Base-by-base conservation (phyloP, 139 green algal genomes). In the Chlorella sp. region DNA sequence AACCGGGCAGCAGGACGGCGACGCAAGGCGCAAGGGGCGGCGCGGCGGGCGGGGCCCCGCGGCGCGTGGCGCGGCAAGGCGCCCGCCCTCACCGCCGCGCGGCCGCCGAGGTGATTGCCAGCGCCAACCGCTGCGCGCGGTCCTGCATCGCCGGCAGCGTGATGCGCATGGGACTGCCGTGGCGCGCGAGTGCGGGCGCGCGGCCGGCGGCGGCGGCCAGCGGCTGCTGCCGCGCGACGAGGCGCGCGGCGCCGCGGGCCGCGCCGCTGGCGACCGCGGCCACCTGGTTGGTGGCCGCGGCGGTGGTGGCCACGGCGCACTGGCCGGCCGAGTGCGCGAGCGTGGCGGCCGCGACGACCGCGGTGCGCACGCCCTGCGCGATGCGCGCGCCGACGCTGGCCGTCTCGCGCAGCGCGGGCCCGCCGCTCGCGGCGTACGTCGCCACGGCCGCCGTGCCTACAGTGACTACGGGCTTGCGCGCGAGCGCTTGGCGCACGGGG, bases 381-480 rank as follows among this genome's bases (percentile, higher is more conserved):
- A 83, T 36, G 36, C 77, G 56, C 3, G 67, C 77, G 4, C 77
- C 69, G 7, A 77, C 50, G 3, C 69, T 61, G 25, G 64, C 25
- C 0, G 59, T 79, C 17, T 83, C 77, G 2, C 40, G 45, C n/a
- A 67, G 7, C 33, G 51, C 9, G 1, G 68, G 67, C 3, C 35
- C 51, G 27, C 61, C 31, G 15, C 65, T 33, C 35, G 25, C 46
- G 25, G 58, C 3, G 9, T 29, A 67, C 25, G 79, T 84, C 31
- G 79, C 79, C 23, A 84, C 73, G 11, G 79, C 79, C 0, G 79
- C 72, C 5, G 78, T 76, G 9, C 73, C 60, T 14, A 66, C 74
- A 8, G 77, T 65, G 17, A 71, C 45, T 5, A 80, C 66, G 0
- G 79, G 79, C 42, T 67, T 73, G 27, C 73, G 73, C 6, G 27